Conservation (phyloP, 306 rosid species). For the Cicer cuneatum region DNA sequence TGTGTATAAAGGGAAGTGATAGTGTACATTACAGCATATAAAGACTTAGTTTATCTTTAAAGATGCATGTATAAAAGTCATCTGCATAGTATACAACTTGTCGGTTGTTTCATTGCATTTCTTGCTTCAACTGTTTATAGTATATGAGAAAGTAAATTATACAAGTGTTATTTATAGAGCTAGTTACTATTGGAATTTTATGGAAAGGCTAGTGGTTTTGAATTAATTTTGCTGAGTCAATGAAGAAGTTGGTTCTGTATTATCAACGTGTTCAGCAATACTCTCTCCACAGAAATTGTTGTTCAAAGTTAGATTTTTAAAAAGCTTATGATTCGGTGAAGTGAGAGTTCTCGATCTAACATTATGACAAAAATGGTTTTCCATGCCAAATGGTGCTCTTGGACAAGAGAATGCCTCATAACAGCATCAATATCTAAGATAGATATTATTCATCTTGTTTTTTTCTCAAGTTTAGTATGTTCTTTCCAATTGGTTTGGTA, state of each 20-base stretch:
- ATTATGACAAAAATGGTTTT: too few relatives aligned
- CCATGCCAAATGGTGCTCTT: too few relatives aligned
- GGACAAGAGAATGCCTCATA: too few relatives aligned
- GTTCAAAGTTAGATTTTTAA: too few relatives aligned
- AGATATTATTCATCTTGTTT: too few relatives aligned
- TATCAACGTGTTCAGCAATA: not conserved
- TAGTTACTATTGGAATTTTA: not conserved
- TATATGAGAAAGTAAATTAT: not conserved
- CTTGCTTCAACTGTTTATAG: constrained; percentile 15
- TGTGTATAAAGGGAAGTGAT: constrained; percentile 12
- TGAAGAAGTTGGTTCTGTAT: not conserved
- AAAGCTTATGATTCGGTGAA: too few relatives aligned
- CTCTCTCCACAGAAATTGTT: too few relatives aligned
- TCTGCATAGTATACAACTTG: not conserved
- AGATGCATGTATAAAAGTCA: constrained; percentile 25
- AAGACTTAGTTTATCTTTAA: constrained; percentile 6
- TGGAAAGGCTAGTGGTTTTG: not conserved
- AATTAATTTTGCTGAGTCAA: constrained; percentile 7
- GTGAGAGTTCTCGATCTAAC: too few relatives aligned
- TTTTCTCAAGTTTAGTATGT: too few relatives aligned
- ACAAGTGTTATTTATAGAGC: not conserved
- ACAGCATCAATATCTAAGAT: too few relatives aligned
- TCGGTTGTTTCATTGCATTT: constrained; percentile 22
- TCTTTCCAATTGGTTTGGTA: too few relatives aligned
- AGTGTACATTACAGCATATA: constrained; percentile 2